These are phyloP conservation scores for Skeletonema costatum DNA, from an alignment of 108 stramenopile genomes.

Conservation along the genomic window DNA sequence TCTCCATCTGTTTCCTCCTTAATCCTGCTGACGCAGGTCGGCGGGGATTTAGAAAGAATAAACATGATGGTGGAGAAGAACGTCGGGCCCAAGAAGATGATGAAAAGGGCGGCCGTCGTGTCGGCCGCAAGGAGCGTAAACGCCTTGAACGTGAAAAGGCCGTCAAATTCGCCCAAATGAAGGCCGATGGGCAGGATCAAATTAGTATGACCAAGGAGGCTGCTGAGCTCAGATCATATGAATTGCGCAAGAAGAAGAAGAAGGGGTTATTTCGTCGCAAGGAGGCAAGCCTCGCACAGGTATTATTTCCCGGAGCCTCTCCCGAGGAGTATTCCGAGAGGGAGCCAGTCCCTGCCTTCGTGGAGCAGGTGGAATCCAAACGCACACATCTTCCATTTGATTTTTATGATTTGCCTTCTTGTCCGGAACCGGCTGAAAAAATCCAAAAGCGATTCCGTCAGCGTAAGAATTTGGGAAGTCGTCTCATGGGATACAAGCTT, in stretches of 20 bases:
- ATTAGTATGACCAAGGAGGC: conserved; percentile 49
- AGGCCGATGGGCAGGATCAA: conserved; percentile 43
- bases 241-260: conserved; percentile 71
- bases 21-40: not conserved
- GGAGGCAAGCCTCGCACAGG: conserved; percentile 60
- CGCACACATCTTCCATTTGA: conserved; percentile 94
- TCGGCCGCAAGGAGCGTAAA: conserved; percentile 6
- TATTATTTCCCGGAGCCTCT: conserved; percentile 82
- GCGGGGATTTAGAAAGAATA: not conserved
- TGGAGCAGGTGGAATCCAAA: conserved; percentile 72
- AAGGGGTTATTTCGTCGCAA: conserved; percentile 67
- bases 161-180: conserved; percentile 42
- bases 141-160: conserved; percentile 16
- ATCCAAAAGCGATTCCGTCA: conserved; percentile 49
- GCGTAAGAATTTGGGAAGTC: conserved; percentile 72
- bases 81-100: not conserved
- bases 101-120: not conserved
- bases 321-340: conserved; percentile 61
- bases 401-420: conserved; percentile 93
- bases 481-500: conserved; percentile 72
- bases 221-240: conserved; percentile 42
- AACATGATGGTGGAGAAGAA: not conserved
- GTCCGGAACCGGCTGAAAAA: conserved; percentile 55
- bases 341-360: conserved; percentile 65
- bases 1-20: not conserved